Evolutionary conservation across 371 early-diverging fungal genomes (phyloP).

Genomic region (Mortierella sp.): DNA sequence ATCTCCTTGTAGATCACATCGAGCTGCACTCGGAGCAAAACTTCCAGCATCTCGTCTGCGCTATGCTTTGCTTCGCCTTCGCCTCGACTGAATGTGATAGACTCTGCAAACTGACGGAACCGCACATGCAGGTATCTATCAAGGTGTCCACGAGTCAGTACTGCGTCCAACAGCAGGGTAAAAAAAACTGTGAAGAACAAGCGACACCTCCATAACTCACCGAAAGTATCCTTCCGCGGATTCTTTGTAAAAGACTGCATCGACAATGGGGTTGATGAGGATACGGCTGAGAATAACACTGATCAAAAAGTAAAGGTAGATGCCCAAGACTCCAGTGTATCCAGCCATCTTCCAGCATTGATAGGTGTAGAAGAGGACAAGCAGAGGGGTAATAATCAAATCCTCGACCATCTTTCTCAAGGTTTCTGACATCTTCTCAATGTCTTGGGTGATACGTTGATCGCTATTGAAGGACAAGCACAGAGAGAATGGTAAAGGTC

Average conservation of each 20-base stretch:
- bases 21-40: constrained; percentile 65
- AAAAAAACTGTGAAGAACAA: background rate
- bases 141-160: too few relatives aligned
- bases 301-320: constrained; percentile 78
- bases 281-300: constrained; percentile 69
- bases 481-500: background rate
- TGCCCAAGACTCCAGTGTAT: constrained; percentile 72
- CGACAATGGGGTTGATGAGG: constrained; percentile 79
- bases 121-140: constrained; percentile 78
- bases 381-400: constrained; percentile 78
- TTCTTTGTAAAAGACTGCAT: constrained; percentile 79
- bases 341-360: constrained; percentile 79
- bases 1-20: constrained; percentile 70
- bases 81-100: constrained; percentile 83
- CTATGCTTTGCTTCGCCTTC: constrained; percentile 69
- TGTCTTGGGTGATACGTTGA: constrained; percentile 91
- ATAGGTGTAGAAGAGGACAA: constrained; percentile 83
- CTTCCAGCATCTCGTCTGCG: constrained; percentile 64
- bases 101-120: constrained; percentile 78
- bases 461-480: constrained; percentile 60
- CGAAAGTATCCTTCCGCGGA: constrained; percentile 84
- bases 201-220: constrained; percentile 10
- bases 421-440: constrained; percentile 79
- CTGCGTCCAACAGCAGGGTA: too few relatives aligned
- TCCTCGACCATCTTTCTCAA: constrained; percentile 71